Conservation (phyloP, 2,329 filamentous ascomycete species). For the Cryoendolithus antarcticus region DNA sequence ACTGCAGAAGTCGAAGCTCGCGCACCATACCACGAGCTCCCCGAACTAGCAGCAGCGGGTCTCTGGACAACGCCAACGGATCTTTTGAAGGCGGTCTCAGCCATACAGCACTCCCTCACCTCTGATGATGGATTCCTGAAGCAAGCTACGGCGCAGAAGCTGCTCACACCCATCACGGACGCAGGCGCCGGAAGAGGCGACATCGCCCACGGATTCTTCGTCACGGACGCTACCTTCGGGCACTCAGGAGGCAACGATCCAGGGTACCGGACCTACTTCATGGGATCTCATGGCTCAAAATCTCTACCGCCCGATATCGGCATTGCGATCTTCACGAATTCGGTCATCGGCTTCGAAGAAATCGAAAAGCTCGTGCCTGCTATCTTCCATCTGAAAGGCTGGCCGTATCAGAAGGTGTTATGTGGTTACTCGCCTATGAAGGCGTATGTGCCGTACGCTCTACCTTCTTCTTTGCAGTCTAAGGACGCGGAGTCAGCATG, state of each 20-base stretch:
- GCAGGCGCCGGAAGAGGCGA: neutral
- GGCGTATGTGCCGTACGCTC: no score
- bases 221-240: conserved; percentile 9
- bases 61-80: conserved; percentile 18
- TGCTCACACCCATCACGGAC: conserved; percentile 10
- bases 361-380: neutral
- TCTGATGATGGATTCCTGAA: conserved; percentile 8
- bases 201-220: conserved; percentile 12
- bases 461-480: no score
- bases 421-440: no score
- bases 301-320: conserved; percentile 2
- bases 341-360: neutral
- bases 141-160: conserved; percentile 8
- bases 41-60: conserved; percentile 15
- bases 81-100: conserved; percentile 11
- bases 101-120: conserved; percentile 12
- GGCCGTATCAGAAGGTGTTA: neutral
- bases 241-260: conserved; percentile 14
- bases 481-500: no score
- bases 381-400: neutral
- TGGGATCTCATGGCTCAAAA: conserved; percentile 3
- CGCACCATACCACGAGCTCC: conserved; percentile 9
- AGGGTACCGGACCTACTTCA: conserved; percentile 11
- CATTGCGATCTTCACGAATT: conserved; percentile 1
- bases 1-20: conserved; percentile 2